Conservation (phyloP, 2,329 filamentous ascomycete species). For the Plenodomus biglobosus region DNA sequence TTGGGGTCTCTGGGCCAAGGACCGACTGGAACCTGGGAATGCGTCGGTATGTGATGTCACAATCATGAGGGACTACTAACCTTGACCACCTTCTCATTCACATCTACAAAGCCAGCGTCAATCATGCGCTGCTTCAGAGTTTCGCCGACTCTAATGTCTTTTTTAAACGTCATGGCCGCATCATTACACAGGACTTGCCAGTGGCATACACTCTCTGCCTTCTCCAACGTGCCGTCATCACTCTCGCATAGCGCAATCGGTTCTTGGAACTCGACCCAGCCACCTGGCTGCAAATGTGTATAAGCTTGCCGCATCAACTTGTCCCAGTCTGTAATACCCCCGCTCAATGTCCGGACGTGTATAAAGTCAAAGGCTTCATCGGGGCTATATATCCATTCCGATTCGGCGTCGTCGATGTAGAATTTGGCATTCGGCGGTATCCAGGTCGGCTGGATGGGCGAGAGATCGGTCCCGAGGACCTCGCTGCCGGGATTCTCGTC, state of each 20-base stretch:
- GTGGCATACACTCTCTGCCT: slow-evolving; percentile 22
- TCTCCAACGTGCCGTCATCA: slow-evolving; percentile 35
- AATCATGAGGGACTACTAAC: slow-evolving; percentile 9
- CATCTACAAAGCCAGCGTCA: slow-evolving; percentile 38
- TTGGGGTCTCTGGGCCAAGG: slow-evolving; percentile 53
- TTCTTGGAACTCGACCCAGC: slow-evolving; percentile 43
- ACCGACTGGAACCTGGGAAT: slow-evolving; percentile 34
- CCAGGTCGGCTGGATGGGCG: slow-evolving; percentile 44
- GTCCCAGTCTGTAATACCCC: slow-evolving; percentile 40
- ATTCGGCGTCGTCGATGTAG: slow-evolving; percentile 47
- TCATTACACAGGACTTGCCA: slow-evolving; percentile 38
- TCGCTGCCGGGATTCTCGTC: slow-evolving; percentile 39
- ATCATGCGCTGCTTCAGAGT: slow-evolving; percentile 31
- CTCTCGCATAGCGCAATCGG: slow-evolving; percentile 35
- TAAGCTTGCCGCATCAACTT: slow-evolving; percentile 28
- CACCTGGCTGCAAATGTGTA: slow-evolving; percentile 33
- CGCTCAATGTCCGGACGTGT: slow-evolving; percentile 35
- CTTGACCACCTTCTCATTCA: slow-evolving; percentile 40
- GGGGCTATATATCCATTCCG: slow-evolving; percentile 41
- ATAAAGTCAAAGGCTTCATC: slow-evolving; percentile 43
- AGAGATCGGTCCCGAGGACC: slow-evolving; percentile 43
- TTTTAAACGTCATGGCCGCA: slow-evolving; percentile 29
- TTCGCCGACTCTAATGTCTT: slow-evolving; percentile 28
- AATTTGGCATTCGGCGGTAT: slow-evolving; percentile 46
- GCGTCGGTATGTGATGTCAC: slow-evolving; percentile 3